Base-by-base conservation (phyloP, 257 asterid genomes). In the Euphrasia confusa region DNA sequence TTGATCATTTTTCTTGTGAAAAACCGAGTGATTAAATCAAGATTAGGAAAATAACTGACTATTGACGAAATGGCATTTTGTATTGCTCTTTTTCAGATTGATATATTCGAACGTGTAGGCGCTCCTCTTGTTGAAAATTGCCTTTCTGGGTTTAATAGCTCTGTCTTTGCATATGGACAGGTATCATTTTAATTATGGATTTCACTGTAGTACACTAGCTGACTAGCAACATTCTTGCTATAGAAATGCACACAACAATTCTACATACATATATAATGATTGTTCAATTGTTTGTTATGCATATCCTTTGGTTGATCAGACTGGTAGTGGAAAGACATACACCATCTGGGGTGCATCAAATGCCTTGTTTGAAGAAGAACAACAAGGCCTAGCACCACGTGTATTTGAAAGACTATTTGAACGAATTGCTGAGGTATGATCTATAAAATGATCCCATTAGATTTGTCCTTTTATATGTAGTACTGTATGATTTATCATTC, bases 111-210 rank as follows among this genome's bases (percentile, higher is more conserved):
- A 79, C 92, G 84, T 27, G 82, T 89, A 50, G 99, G 99, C 60
- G 97, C 88, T 71, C 99, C 99, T 9, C 84, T 93, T 21, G 83
- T 93, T 44, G 99, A 93, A 75, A 89, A 89, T 75, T 93, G 99
- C 71, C 89, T 93, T 10, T 85, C 95, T 67, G 99, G 99, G n/a
- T 93, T 93, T 63, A 93, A 89, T 73, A 89, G 97, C 79, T 93
- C 99, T 0, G 99, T 87, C 66, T 93, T 93, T 83, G 99, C 99
- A 8, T 89, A 87, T 32, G 99, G 99, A 44, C 99, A 93, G 96
- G 99, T 93, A 71, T 55, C 33, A 52, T 37, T 64, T 56, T 48
- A 14, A 68, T 55, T 48, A 44, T 21, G 40, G 7, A 48, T 58
- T 59, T 59, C 33, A 13, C 30, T 14, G 14, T 60, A 18, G 27